These are phyloP conservation scores for Teratosphaeria epicoccoides DNA, from an alignment of 2,329 filamentous ascomycete genomes.

Conservation along the genomic window DNA sequence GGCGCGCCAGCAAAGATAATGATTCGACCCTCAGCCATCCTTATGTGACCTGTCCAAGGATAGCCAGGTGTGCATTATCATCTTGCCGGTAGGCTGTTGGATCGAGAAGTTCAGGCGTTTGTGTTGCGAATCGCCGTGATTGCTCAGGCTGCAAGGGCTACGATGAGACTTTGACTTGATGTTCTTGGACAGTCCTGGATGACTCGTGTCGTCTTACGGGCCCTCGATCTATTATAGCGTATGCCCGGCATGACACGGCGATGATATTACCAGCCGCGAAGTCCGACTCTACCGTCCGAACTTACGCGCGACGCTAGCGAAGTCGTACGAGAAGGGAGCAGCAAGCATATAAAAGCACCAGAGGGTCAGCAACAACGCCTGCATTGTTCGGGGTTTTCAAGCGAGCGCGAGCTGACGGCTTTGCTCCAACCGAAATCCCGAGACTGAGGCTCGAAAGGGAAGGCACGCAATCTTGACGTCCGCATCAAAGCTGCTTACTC, in stretches of 20 bases:
- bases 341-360: neutral
- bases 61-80: neutral
- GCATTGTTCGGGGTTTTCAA: no score
- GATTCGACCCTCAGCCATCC: constrained; percentile 9
- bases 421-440: no score
- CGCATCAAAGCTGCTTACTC: neutral
- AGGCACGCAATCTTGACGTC: neutral
- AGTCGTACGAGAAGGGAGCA: neutral
- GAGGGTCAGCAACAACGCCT: neutral
- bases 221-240: no score
- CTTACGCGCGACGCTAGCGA: neutral
- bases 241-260: no score
- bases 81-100: neutral
- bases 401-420: no score
- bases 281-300: neutral
- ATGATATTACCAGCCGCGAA: neutral
- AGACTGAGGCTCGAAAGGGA: neutral
- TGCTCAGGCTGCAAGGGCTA: no score
- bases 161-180: no score
- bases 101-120: neutral
- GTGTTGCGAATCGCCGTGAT: neutral
- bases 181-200: no score
- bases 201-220: no score
- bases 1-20: constrained; percentile 55
- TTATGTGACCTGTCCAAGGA: neutral